Base-by-base conservation (phyloP, 192 early-diverging fungal genomes). In the Allomyces arbusculus region DNA sequence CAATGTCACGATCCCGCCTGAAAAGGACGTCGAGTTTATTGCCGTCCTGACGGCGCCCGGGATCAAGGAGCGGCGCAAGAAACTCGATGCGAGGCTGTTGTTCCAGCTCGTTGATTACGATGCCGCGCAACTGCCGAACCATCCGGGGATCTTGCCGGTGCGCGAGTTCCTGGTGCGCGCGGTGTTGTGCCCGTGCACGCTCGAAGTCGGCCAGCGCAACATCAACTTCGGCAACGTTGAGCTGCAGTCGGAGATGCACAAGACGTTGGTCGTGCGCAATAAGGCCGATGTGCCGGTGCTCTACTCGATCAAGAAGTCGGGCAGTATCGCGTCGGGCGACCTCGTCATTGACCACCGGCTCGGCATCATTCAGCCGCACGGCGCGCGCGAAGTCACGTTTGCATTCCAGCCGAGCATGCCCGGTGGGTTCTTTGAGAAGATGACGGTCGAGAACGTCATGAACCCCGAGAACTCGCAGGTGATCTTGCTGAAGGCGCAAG, bases 181-280 rank as follows among this genome's bases (percentile, higher is more conserved):
- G 10, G 83, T 88, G 5, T 78, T 97, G 23, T 89, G 86, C 67
- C 77, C 87, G 24, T 88, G 91, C 7, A 77, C 89, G 50, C 90
- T 99, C 81, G 92, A 93, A 50, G 74, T 99, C 1, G 92, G 92
- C 23, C 95, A 99, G 71, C 90, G 90, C 70, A 89, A 93, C 74
- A 95, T 95, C 76, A 97, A 97, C 65, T 95, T 99, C 75, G 95
- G 95, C 33, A 79, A 81, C 23, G 79, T 96, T 65, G 90, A 95
- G 71, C 81, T 77, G 66, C 85, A 85, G 61, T 89, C 91, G 70
- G 86, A 88, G 70, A 44, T 71, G 0, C 80, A 83, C 58, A 79
- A 89, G 55, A 89, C 87, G 55, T 89, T 99, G 24, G 75, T 91
- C 11, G 82, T 96, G 44, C 86, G 91, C 64, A 95, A 99, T 73